These are phyloP conservation scores for maize (Zea mays) DNA, from an alignment of 176 grass and related monocot genomes.

Conservation along the genomic window DNA sequence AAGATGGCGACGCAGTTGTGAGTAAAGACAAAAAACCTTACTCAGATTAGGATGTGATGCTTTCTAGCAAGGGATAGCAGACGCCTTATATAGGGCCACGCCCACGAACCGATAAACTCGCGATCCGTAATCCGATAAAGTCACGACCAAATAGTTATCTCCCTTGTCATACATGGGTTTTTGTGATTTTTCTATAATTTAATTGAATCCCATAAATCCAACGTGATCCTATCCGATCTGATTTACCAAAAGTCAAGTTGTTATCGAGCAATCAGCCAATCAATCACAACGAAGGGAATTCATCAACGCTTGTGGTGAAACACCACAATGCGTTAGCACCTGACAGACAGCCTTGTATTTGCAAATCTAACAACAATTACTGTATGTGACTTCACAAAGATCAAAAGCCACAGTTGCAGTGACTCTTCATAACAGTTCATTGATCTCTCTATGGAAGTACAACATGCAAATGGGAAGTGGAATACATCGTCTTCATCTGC, in stretches of 20 bases:
- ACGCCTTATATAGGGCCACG: too few relatives aligned
- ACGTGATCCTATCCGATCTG: not conserved
- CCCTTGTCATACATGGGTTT: too few relatives aligned
- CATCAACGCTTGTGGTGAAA: not conserved
- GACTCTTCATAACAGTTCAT: constrained; percentile 13
- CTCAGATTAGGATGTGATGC: too few relatives aligned
- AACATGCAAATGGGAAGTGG: constrained; percentile 23
- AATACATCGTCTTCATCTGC: constrained; percentile 20
- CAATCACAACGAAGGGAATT: not conserved
- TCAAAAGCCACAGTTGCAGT: not conserved
- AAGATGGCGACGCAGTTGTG: too few relatives aligned
- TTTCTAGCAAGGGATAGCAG: too few relatives aligned
- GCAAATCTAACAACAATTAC: not conserved
- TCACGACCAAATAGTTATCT: too few relatives aligned
- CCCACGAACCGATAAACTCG: too few relatives aligned
- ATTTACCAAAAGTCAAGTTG: not conserved
- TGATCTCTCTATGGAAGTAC: constrained; percentile 29
- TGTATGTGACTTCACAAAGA: not conserved
- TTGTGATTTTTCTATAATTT: too few relatives aligned
- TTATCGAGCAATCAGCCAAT: not conserved
- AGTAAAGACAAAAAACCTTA: too few relatives aligned
- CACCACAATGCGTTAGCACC: not conserved
- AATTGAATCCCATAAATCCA: too few relatives aligned
- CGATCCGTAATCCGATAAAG: too few relatives aligned
- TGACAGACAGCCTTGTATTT: not conserved